A percentile compares a stretch with the other conserved stretches of the same genome.
These are phyloP conservation scores for Mortierella antarctica DNA, from an alignment of 192 early-diverging fungal species.

Conservation along the genomic window DNA sequence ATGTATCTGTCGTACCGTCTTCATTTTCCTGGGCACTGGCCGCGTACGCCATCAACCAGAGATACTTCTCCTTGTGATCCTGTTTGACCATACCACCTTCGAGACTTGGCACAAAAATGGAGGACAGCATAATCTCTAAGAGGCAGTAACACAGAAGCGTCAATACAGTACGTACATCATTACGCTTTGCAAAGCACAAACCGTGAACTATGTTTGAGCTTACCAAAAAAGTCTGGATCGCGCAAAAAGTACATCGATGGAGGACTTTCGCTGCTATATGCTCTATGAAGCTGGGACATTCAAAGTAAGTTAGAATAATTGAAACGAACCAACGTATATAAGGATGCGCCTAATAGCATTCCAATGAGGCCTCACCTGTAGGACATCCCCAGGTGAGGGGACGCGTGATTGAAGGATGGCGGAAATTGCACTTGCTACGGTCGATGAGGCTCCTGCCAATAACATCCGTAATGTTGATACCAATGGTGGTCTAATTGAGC, in stretches of 20 bases:
- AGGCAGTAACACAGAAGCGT: conserved; percentile 3
- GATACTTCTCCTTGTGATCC: conserved; percentile 65
- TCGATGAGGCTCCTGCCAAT: conserved; percentile 50
- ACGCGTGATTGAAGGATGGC: conserved; percentile 52
- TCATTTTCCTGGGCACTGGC: conserved; percentile 56
- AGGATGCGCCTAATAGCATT: background rate
- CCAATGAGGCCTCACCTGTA: conserved; percentile 45
- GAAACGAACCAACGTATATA: too few relatives aligned
- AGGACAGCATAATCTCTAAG: conserved; percentile 59
- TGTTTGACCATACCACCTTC: conserved; percentile 56
- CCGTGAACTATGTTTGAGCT: background rate
- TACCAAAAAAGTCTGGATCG: conserved; percentile 53
- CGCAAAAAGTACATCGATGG: conserved; percentile 58
- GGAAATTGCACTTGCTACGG: conserved; percentile 55
- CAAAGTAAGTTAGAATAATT: background rate
- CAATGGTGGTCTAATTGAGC: conserved; percentile 14
- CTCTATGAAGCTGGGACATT: conserved; percentile 52
- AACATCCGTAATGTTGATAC: conserved; percentile 50
- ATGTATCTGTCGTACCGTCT: conserved; percentile 34
- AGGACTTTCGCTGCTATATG: conserved; percentile 53
- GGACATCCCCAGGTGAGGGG: conserved; percentile 68
- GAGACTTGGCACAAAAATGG: conserved; percentile 61
- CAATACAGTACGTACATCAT: background rate
- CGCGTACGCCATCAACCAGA: conserved; percentile 64
- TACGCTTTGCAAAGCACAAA: background rate